Percentiles rank a stretch among this genome's conserved stretches.
These are phyloP conservation scores for Staphylotrichum longicolle DNA, from an alignment of 495 filamentous ascomycete species.

Conservation along the genomic window DNA sequence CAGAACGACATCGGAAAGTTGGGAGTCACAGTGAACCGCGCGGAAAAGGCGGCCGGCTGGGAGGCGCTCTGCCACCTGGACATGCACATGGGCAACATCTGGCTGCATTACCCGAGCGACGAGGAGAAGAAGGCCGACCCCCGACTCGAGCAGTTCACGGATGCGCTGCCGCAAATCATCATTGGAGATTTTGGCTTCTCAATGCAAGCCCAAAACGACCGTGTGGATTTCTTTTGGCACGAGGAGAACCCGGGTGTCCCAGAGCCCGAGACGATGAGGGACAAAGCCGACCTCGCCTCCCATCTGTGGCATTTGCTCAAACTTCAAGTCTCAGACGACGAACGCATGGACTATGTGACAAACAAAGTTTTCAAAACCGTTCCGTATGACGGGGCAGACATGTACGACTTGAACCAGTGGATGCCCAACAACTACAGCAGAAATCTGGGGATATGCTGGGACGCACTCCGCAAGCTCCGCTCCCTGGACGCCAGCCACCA, in stretches of 20 bases:
- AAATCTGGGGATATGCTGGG: not conserved
- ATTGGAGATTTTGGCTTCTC: constrained; percentile 14
- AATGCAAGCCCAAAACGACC: not conserved
- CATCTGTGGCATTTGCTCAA: not conserved
- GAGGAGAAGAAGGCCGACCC: constrained; percentile 16
- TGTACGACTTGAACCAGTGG: not conserved
- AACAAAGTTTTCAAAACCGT: no score
- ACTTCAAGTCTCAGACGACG: not conserved
- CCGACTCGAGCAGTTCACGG: not conserved
- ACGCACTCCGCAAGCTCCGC: not conserved
- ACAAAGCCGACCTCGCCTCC: constrained; percentile 12
- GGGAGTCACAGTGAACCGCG: not conserved
- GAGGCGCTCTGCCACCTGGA: constrained; percentile 10
- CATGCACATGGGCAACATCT: constrained; percentile 12
- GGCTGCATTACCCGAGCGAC: constrained; percentile 20
- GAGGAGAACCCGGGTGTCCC: not conserved
- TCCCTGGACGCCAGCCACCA: not conserved
- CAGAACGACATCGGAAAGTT: not conserved
- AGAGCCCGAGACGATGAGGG: constrained; percentile 10
- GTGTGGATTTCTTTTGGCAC: not conserved
- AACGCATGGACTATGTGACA: no score
- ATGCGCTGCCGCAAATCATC: constrained; percentile 16
- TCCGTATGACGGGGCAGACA: no score
- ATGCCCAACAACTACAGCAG: not conserved
- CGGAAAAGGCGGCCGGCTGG: not conserved